Evolutionary conservation across 2,329 filamentous ascomycete species (phyloP), one percentile per base, ranked within the genome.

Genomic region (Clonostachys sp.): DNA sequence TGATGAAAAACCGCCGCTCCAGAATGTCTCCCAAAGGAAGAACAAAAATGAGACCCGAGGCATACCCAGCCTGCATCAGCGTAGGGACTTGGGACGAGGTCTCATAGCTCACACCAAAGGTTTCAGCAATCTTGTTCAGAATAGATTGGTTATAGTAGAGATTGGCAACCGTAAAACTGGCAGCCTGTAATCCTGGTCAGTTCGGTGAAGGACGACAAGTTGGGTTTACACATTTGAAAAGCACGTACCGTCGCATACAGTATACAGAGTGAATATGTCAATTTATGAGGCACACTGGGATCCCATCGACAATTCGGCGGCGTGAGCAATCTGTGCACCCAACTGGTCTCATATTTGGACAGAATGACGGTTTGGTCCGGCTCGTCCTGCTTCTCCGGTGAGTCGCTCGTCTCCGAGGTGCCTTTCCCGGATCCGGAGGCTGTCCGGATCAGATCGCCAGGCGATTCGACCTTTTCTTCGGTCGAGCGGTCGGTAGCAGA

Each of bases 81-180:
- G 89, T 92, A 2, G 89, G 87, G 20, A 92, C 82, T 39, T 73
- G 66, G 1, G 78, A 78, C 1, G 87, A 81, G 46, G 77, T 72
- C 57, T 89, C 86, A 57, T 89, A 86, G 9, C 74, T 76, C 43
- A 92, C 84, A 46, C 76, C 58, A 58, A 94, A 92, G 14, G 87
- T 84, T 10, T 73, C 62, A 1, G 89, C 87, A 39, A 94, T 74
- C 45, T 87, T 80, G 58, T 91, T 89, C 20, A 92, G 70, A 42
- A 92, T 87, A 0, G 89, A 87, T 57, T 91, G 87, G 50, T 80
- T 88, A 64, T 92, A 91, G 67, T 92, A 92, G 4, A 92, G 70
- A 55, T 91, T 91, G 16, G 87, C 87, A 7, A 91, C 88, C 1
- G 86, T 89, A 54, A 89, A 83, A 5, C 83, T 77, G 1, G 70